A percentile compares a stretch with the other conserved stretches of the same genome.
Evolutionary conservation across 2,329 filamentous ascomycete genomes (phyloP).

Genomic region (Boeremia lycopersici): DNA sequence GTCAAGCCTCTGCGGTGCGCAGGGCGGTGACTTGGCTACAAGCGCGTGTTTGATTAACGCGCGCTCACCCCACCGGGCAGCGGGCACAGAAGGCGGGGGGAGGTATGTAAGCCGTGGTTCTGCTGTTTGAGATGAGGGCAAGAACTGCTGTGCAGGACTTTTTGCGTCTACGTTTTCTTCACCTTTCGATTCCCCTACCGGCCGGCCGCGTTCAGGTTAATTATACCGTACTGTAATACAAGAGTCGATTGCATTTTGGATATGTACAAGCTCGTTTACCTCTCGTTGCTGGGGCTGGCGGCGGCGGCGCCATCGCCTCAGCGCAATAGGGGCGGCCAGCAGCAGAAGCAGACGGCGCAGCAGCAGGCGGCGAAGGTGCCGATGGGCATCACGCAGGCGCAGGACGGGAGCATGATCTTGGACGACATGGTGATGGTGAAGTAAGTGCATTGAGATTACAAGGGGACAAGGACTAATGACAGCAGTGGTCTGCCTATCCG

Average conservation of each 20-base stretch:
- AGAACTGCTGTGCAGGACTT: conserved; percentile 5
- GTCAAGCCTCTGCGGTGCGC: conserved; percentile 19
- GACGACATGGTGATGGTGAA: conserved; percentile 59
- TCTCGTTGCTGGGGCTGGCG: conserved; percentile 29
- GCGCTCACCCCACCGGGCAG: background rate
- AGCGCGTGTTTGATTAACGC: conserved; percentile 14
- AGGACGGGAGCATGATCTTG: conserved; percentile 62
- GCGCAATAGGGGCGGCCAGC: conserved; percentile 23
- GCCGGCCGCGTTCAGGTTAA: conserved; percentile 31
- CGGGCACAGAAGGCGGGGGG: background rate
- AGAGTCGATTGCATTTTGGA: background rate
- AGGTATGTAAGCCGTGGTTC: background rate
- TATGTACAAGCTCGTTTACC: conserved; percentile 28
- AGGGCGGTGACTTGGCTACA: conserved; percentile 12
- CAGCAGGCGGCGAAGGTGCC: conserved; percentile 45
- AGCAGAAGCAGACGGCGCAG: conserved; percentile 34
- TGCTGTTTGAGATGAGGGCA: background rate
- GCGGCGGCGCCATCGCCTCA: conserved; percentile 31
- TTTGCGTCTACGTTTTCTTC: background rate
- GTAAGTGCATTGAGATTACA: background rate
- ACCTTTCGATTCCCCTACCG: conserved; percentile 11
- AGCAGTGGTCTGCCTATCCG: conserved; percentile 59
- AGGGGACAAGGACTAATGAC: background rate
- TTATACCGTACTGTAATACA: background rate
- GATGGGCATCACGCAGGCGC: conserved; percentile 50